Evolutionary conservation across 495 filamentous ascomycete species (phyloP), one percentile per base, ranked within the genome.

Genomic region (Podospora fimiseda): DNA sequence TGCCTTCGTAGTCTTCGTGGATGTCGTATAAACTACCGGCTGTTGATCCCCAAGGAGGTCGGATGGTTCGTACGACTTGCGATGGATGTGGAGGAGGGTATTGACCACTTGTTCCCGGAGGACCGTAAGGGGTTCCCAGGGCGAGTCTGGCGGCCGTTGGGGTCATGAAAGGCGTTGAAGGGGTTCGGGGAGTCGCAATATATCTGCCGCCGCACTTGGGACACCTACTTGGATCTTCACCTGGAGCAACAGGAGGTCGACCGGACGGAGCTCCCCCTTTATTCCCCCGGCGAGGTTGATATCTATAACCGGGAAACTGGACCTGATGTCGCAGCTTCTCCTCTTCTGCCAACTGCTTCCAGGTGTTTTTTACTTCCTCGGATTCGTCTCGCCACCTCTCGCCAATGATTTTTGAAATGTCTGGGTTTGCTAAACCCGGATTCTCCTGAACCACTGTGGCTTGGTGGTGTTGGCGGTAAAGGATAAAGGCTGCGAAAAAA

Each of bases 401-500:
- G 40, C 94, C 93, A 61, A 97, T 95, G 59, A 96, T 93, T 70
- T 97, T 97, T 36, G 93, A 97, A 53, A 98, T 95, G 45, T 98
- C 90, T 4, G 93, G 93, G 69, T 98, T 98, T 30, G 94, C 83
- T 57, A 96, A 81, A 39, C 90, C 89, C 5, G 91, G 93, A 63
- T 96, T 78, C 60, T 87, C 81, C 9, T 83, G 77, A 7, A 92
- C 86, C 9, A 96, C 87, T 8, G 78, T 71, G 5, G 84, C 82
- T 72, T 97, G 93, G 63, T 93, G 84, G 68, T 94, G 88, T 66
- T 97, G 93, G 23, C 93, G 88, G 72, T 96, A 98, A 59, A 98
- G 79, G 59, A 98, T 98, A 70, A 98, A 98, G 33, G 94, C 93
- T 98, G n/a, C n/a, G n/a, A n/a, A n/a, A n/a, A n/a, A n/a, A n/a